Base-by-base conservation (phyloP, 1,139 yeast species). In the Kurtzmaniella quercitrusa region DNA sequence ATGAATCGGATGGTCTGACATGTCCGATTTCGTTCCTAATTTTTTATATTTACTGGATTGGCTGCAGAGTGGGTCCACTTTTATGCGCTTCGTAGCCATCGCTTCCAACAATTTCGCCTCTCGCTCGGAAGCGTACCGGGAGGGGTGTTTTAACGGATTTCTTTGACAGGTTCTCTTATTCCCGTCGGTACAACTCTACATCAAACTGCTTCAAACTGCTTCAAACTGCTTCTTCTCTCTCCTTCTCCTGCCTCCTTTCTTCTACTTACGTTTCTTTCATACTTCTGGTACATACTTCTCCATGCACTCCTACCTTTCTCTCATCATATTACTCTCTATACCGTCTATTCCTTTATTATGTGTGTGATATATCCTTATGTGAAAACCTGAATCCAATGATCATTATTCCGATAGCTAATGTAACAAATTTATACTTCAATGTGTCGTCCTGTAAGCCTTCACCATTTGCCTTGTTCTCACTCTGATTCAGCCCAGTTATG, bases 331-430 rank as follows among this genome's bases (percentile, higher is more conserved):
- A 21, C 8, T 21, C 8, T 21, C 23, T 4, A 21, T 47, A 40
- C 37, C 46, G 48, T 19, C 54, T 52, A 4, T 27, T 27, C 31
- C 31, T 27, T 27, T 27, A 27, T 27, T 27, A 27, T 27, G 31
- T n/a, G 5, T 27, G 31, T 27, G 31, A 27, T 27, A 27, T 27
- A 3, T 36, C 38, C 23, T 36, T 36, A 41, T 62, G 65, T 11
- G 75, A 67, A 48, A 72, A 64, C 48, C 68, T 62, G 41, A 71
- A 57, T 2, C 75, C 77, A 41, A 73, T 58, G 36, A 73, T 68
- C 48, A 69, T 59, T 7, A 73, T 72, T 24, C 77, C 77, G 40
- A 73, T 56, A 7, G 75, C 74, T 40, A 73, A 66, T 34, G 75
- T 66, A 41, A 73, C 58, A 47, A 73, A 73, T 54, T 71, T 73